Evolutionary conservation across 192 early-diverging fungal species (phyloP).

Genomic region (Entomortierella chlamydospora): DNA sequence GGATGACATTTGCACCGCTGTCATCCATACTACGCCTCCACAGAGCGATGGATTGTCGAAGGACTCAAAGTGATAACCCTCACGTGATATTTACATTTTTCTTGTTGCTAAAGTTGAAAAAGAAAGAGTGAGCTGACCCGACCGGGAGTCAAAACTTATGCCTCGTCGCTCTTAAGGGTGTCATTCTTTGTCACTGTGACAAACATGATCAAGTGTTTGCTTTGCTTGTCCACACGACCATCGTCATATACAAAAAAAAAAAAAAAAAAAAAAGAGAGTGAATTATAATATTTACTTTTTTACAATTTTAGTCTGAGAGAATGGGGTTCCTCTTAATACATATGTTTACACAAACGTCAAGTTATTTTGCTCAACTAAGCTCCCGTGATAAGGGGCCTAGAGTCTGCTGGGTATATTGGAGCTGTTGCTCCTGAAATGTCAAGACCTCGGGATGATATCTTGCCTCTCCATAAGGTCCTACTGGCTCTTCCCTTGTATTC

Average conservation of each 20-base stretch:
- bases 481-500: conserved; percentile 16
- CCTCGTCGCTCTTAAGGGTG: not conserved
- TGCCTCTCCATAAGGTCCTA: conserved; percentile 37
- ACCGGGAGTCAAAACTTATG: not conserved
- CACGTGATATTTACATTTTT: conserved; percentile 52
- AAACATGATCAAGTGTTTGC: too few relatives aligned
- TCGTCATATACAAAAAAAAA: too few relatives aligned
- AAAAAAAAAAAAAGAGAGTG: too few relatives aligned
- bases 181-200: not conserved
- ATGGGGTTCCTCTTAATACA: too few relatives aligned
- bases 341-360: not conserved
- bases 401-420: conserved; percentile 39
- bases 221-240: too few relatives aligned
- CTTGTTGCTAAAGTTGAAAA: conserved; percentile 40
- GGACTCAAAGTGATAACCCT: not conserved
- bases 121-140: conserved; percentile 33
- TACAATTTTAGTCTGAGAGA: too few relatives aligned
- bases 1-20: not conserved
- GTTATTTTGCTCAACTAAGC: conserved; percentile 5
- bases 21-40: too few relatives aligned
- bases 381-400: conserved; percentile 19
- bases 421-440: conserved; percentile 46
- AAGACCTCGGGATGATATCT: conserved; percentile 16
- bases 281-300: too few relatives aligned
- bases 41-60: not conserved